Percentiles rank a stretch among this genome's conserved stretches.
Conservation (phyloP, 2,329 filamentous ascomycete species). For the Colletotrichum neosansevieriae region DNA sequence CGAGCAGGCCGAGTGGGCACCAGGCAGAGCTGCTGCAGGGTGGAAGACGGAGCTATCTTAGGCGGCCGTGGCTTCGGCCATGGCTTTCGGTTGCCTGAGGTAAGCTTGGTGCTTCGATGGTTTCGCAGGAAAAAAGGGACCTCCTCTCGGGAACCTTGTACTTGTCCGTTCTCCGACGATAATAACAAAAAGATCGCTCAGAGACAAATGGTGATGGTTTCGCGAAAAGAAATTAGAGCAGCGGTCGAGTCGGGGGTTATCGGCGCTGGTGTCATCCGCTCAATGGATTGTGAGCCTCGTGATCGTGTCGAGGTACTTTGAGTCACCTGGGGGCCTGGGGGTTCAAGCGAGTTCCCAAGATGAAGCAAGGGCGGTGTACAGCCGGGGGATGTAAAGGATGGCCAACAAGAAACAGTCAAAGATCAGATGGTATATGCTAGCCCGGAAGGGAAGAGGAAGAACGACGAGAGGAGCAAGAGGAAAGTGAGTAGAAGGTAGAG, state of each 20-base stretch:
- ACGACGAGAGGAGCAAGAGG: constrained; percentile 4
- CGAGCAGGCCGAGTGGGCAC: constrained; percentile 8
- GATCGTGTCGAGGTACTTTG: constrained; percentile 34
- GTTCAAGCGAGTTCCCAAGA: constrained; percentile 20
- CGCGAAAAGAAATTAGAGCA: background rate
- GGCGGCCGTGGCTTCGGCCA: constrained; percentile 35
- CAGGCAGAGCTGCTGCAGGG: constrained; percentile 25
- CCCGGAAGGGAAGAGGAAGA: constrained; percentile 1
- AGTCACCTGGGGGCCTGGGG: constrained; percentile 32
- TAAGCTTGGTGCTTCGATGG: constrained; percentile 9
- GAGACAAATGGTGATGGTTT: background rate
- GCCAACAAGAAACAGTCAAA: constrained; percentile 24
- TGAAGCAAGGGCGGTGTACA: constrained; percentile 14
- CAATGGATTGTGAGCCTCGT: constrained; percentile 36
- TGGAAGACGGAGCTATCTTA: constrained; percentile 26
- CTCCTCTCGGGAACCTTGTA: background rate
- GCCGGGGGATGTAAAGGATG: background rate
- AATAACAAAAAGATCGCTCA: background rate
- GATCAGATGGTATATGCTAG: constrained; percentile 37
- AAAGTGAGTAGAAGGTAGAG: background rate
- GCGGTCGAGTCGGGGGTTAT: constrained; percentile 24
- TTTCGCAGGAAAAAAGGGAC: background rate
- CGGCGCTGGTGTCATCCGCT: constrained; percentile 35
- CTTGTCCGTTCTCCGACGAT: background rate
- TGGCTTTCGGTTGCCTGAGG: constrained; percentile 33